Base-by-base conservation (phyloP, 2,329 filamentous ascomycete species). In the Nemania diffusa region DNA sequence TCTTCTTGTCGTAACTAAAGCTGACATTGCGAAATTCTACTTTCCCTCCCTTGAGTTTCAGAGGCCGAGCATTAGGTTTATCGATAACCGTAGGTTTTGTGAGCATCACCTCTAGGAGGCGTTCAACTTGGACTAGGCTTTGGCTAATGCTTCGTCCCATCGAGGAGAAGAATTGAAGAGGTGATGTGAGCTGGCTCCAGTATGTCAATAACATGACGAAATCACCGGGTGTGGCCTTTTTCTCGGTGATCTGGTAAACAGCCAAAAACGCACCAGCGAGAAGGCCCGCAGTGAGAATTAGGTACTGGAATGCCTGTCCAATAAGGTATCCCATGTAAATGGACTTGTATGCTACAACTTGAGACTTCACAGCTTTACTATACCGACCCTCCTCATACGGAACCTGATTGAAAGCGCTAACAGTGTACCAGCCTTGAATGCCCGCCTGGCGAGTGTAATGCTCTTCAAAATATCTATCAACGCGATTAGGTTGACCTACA, bases 121-220 rank as follows among this genome's bases (percentile, higher is more conserved):
- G 82, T 74, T 89, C 85, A 5, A 87, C 86, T 64, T 88, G 82
- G 51, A 89, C 85, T 40, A 89, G 81, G 64, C 87, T 83, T 68
- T 84, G 82, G 64, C 85, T 86, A 68, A 89, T 83, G 56, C 78
- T 84, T 73, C 85, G 87, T 6, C 87, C 86, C 29, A 89, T 78
- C 20, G 81, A 80, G 6, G 86, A 84, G 74, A 93, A 92, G 78
- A 91, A 92, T 71, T 89, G 89, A 60, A 93, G 83, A 1, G 91
- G 91, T 1, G 87, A 85, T 51, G 91, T 90, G 42, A 93, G 83
- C 74, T 93, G 91, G 20, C 86, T 85, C 90, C 92, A 92, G 77
- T 93, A 93, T 60, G 90, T 90, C 67, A 93, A 80, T 17, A 93
- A 82, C 79, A 90, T 88, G 62, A 91, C 88, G 72, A 93, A 92